These are phyloP conservation scores for Alternaria arbusti DNA, from an alignment of 2,329 filamentous ascomycete genomes.

Conservation along the genomic window DNA sequence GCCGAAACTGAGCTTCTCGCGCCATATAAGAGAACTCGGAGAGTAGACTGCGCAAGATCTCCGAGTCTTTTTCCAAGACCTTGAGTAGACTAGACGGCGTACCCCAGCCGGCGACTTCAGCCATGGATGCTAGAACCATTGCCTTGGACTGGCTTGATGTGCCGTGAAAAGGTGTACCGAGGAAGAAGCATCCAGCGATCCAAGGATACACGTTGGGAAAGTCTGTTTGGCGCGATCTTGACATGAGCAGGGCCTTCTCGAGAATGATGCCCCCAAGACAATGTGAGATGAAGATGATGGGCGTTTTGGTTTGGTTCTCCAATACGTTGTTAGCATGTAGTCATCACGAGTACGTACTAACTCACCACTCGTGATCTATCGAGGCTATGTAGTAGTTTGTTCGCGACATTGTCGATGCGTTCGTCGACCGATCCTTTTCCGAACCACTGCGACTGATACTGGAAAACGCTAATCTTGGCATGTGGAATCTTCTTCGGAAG, in stretches of 20 bases:
- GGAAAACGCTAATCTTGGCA: slow-evolving; percentile 37
- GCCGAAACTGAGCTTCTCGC: slow-evolving; percentile 24
- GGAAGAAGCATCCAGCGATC: slow-evolving; percentile 30
- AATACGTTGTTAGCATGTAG: slow-evolving; percentile 11
- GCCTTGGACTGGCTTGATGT: slow-evolving; percentile 25
- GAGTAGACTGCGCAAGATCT: slow-evolving; percentile 17
- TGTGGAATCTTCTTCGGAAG: slow-evolving; percentile 33
- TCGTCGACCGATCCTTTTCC: slow-evolving; percentile 36
- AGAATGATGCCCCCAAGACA: slow-evolving; percentile 39
- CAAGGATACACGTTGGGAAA: slow-evolving; percentile 28
- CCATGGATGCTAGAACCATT: slow-evolving; percentile 25
- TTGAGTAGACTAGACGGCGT: slow-evolving; percentile 20
- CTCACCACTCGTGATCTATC: slow-evolving; percentile 25
- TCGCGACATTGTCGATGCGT: slow-evolving; percentile 34
- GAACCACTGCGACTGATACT: slow-evolving; percentile 40
- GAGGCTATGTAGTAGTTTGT: slow-evolving; percentile 29
- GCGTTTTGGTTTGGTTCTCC: slow-evolving; percentile 25
- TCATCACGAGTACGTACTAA: background rate
- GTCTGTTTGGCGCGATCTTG: slow-evolving; percentile 19
- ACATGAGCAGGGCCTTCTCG: slow-evolving; percentile 26
- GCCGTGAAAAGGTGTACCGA: slow-evolving; percentile 29
- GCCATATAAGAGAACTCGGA: slow-evolving; percentile 24
- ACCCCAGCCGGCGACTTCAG: slow-evolving; percentile 23
- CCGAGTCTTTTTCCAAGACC: slow-evolving; percentile 26
- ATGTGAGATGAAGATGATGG: slow-evolving; percentile 41